Evolutionary conservation across 495 filamentous ascomycete genomes (phyloP), one percentile per base, ranked within the genome.

Genomic region (Penicillium angulare): DNA sequence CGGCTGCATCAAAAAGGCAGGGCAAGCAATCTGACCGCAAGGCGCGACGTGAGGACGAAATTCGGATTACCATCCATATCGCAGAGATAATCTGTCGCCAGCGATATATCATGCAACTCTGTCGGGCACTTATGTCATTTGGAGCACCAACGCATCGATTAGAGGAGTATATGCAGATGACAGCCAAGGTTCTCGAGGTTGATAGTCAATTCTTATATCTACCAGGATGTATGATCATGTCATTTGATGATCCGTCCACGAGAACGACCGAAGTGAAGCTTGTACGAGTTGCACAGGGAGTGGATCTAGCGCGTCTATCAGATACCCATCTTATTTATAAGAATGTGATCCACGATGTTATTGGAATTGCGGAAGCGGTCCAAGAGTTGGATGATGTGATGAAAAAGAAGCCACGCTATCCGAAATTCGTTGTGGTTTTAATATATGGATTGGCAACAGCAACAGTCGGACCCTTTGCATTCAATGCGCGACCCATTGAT

Each of bases 261-360:
- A 87, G 95, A 54, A 96, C 91, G 1, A 88, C 90, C 7, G 91
- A 95, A 60, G 86, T 96, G 44, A 92, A 92, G 64, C 81, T 97
- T 23, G 84, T 97, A 15, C 83, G 87, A 8, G 75, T 81, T 2
- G 67, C 66, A 1, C 87, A 89, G 63, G 89, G 88, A 1, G 77
- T 97, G 20, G 86, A 97, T 67, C 77, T 97, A 1, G 87, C 88
- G 7, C 88, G 86, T 39, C 76, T 96, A 8, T 77, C 86, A 3
- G 90, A 95, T 54, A 83, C 84, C 7, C 90, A 96, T 60, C 81
- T 87, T 34, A 82, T 95, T 27, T 97, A 96, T 72, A 96, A 96
- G 63, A 84, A 89, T 53, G 89, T 96, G 13, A 82, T 95, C 7
- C 90, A 96, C 61, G 91, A 95, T 63, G 74, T 85, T 15, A 84